Evolutionary conservation across 352 stramenopile species (phyloP).

Genomic region (Paralagenidium karlingii): DNA sequence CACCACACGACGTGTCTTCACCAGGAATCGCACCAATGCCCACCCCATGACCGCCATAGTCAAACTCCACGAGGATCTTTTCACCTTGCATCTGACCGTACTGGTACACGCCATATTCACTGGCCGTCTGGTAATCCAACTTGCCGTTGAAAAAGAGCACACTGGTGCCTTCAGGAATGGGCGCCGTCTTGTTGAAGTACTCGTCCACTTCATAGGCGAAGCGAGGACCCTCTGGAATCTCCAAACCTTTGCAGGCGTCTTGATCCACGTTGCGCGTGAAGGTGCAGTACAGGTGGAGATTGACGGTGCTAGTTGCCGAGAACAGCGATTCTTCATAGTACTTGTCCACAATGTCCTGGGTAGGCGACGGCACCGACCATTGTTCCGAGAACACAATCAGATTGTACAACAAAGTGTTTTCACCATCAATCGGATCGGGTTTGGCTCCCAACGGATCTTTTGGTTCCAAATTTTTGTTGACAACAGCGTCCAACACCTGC

Average conservation of each 20-base stretch:
- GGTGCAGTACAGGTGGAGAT: slow-evolving; percentile 13
- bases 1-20: slow-evolving; percentile 17
- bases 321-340: slow-evolving; percentile 11
- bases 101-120: slow-evolving; percentile 19
- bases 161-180: slow-evolving; percentile 13
- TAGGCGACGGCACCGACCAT: slow-evolving; percentile 12
- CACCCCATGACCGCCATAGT: slow-evolving; percentile 22
- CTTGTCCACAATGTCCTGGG: slow-evolving; percentile 5
- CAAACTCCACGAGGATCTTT: slow-evolving; percentile 29
- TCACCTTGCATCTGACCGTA: slow-evolving; percentile 9
- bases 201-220: slow-evolving; percentile 19
- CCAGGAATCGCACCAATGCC: slow-evolving; percentile 12
- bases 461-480: slow-evolving; percentile 1
- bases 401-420: slow-evolving; percentile 6
- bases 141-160: slow-evolving; percentile 27
- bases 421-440: not conserved
- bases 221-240: not conserved
- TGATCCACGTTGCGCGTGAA: slow-evolving; percentile 10
- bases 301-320: slow-evolving; percentile 4
- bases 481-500: slow-evolving; percentile 8
- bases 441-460: too few relatives aligned
- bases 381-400: slow-evolving; percentile 15
- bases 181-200: slow-evolving; percentile 18
- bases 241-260: slow-evolving; percentile 6
- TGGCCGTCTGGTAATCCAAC: slow-evolving; percentile 25